Base-by-base conservation (phyloP, 75 land plant genomes). In the Ceratopteris richardii region DNA sequence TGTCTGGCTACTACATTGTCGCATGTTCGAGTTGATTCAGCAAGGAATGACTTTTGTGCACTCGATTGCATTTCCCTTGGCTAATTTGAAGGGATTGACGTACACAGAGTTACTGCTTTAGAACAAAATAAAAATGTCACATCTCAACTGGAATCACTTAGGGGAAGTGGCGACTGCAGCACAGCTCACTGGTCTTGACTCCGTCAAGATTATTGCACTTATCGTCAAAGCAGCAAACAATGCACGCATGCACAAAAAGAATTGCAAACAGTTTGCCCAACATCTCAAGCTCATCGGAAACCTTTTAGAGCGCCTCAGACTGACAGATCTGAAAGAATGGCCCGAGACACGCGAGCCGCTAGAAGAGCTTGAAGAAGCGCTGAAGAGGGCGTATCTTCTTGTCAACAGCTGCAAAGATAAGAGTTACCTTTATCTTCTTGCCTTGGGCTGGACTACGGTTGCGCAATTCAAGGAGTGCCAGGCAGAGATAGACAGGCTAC, bases 401-500 rank as follows among this genome's bases (percentile, higher is more conserved):
- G 87, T 92, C 30, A 72, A 83, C 33, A 88, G 90, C 59, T 88
- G 95, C 70, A 78, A 83, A 63, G 83, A 85, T 51, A 61, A 83
- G 56, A 92, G 98, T 68, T 92, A 80, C 66, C 67, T 92, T 19
- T 92, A 92, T 54, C 56, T 92, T 41, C 64, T 92, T 11, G 98
- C 95, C 14, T 84, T 92, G 95, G 98, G 97, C 0, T 92, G 97
- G 97, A 79, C 70, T 66, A 82, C 85, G 36, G 94, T 88, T 17
- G 80, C 67, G 50, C 86, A 92, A 70, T 92, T 92, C 64, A 72
- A 83, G 51, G 70, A 63, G 54, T 80, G 79, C 10, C 98, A 92
- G 73, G 70, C 55, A 18, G 95, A 92, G 65, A 88, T 92, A 26
- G 98, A 92, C 63, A 67, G 76, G 19, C 84, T 77, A 60, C 75